Percentiles rank a stretch among this genome's conserved stretches.
phyloP scores from a whole-genome alignment of 768 basidiomycete species.

The Vishniacozyma victoriae region DNA sequence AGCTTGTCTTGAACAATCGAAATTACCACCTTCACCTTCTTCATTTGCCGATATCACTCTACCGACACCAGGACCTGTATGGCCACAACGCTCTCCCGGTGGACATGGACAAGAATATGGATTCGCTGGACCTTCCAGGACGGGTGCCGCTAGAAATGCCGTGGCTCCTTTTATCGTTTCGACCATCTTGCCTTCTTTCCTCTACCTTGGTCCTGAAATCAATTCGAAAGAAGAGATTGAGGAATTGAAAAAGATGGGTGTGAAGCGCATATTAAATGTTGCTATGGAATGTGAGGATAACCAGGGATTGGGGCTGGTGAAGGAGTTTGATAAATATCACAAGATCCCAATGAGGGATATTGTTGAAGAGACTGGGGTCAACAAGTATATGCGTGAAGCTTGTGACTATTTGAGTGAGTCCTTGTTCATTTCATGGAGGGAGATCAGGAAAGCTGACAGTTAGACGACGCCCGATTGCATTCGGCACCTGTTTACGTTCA shows the following conservation, averaged over 20 bases:
- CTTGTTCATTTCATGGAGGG: neutral
- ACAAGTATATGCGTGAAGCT: slow-evolving; percentile 70
- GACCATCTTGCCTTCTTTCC: slow-evolving; percentile 81
- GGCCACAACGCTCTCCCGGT: neutral
- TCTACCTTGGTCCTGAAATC: slow-evolving; percentile 86
- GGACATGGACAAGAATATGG: too few relatives aligned
- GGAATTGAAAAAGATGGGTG: slow-evolving; percentile 66
- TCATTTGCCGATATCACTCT: slow-evolving; percentile 21
- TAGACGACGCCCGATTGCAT: slow-evolving; percentile 87
- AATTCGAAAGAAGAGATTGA: slow-evolving; percentile 67
- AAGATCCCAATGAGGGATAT: slow-evolving; percentile 91
- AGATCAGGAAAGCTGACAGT: neutral
- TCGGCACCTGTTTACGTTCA: slow-evolving; percentile 89
- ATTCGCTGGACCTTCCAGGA: too few relatives aligned
- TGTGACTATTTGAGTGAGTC: slow-evolving; percentile 77
- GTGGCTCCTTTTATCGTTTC: slow-evolving; percentile 64
- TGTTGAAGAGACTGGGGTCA: slow-evolving; percentile 87
- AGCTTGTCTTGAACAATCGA: slow-evolving; percentile 22
- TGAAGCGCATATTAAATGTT: slow-evolving; percentile 83
- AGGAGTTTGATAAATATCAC: slow-evolving; percentile 73
- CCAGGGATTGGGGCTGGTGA: slow-evolving; percentile 61
- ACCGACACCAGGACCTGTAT: neutral
- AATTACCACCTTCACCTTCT: slow-evolving; percentile 32
- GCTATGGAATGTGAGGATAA: slow-evolving; percentile 79
- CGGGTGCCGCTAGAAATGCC: slow-evolving; percentile 17